Evolutionary conservation across 2,329 filamentous ascomycete genomes (phyloP).

Genomic region (Colletotrichum chrysophilum): DNA sequence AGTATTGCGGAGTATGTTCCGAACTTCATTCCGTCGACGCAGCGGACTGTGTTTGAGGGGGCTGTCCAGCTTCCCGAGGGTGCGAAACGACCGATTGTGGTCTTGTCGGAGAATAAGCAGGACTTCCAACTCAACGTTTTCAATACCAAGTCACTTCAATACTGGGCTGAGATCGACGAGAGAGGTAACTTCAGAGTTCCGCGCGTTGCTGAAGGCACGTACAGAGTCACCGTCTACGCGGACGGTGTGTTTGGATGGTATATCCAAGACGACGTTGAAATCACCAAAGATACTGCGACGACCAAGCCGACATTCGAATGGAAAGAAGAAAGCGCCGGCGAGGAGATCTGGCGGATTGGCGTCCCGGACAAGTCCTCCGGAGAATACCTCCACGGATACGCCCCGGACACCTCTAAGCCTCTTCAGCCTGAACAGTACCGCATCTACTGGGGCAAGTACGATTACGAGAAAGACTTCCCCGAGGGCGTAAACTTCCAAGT

Average conservation of each 20-base stretch:
- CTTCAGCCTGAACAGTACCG: slow-evolving; percentile 61
- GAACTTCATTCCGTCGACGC: slow-evolving; percentile 59
- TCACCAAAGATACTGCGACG: slow-evolving; percentile 46
- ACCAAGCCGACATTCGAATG: slow-evolving; percentile 46
- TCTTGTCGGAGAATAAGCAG: slow-evolving; percentile 46
- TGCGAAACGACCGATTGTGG: slow-evolving; percentile 57
- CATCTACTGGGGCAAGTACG: slow-evolving; percentile 66
- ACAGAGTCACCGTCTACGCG: slow-evolving; percentile 67
- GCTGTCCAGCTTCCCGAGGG: slow-evolving; percentile 55
- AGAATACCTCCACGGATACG: slow-evolving; percentile 64
- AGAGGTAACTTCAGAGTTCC: slow-evolving; percentile 56
- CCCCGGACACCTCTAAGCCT: slow-evolving; percentile 50
- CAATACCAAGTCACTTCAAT: slow-evolving; percentile 62
- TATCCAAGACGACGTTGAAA: slow-evolving; percentile 52
- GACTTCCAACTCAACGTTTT: slow-evolving; percentile 49
- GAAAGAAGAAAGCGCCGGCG: slow-evolving; percentile 59
- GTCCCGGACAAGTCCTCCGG: slow-evolving; percentile 65
- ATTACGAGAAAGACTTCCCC: slow-evolving; percentile 65
- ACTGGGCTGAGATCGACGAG: slow-evolving; percentile 60
- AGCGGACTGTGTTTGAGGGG: slow-evolving; percentile 54
- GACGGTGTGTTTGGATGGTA: slow-evolving; percentile 66
- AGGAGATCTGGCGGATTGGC: slow-evolving; percentile 66
- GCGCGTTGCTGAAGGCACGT: slow-evolving; percentile 61
- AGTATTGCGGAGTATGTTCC: slow-evolving; percentile 63
- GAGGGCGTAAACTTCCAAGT: slow-evolving; percentile 62